phyloP scores from a whole-genome alignment of 768 basidiomycete genomes.

The Cystofilobasidium bisporidii region DNA sequence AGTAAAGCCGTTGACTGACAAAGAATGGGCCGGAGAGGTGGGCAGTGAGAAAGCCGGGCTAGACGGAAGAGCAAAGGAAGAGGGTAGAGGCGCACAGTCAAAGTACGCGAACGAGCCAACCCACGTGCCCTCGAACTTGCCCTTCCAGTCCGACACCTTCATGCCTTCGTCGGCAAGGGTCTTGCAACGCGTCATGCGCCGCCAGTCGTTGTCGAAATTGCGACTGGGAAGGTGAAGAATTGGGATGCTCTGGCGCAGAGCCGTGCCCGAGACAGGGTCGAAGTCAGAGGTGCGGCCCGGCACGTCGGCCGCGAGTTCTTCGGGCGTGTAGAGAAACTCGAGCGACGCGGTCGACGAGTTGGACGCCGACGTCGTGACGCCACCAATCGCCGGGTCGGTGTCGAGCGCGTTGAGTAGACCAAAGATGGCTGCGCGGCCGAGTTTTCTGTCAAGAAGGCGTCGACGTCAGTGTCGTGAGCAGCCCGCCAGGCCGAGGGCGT shows the following conservation, averaged over 20 bases:
- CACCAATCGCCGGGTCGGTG: conserved; percentile 2
- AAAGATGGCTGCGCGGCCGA: conserved; percentile 2
- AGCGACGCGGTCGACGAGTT: conserved; percentile 15
- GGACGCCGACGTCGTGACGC: conserved; percentile 5
- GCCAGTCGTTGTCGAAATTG: conserved; percentile 15
- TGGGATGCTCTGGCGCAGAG: conserved; percentile 4
- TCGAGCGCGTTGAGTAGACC: neutral
- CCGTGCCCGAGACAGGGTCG: conserved; percentile 8
- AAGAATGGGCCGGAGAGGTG: conserved; percentile 7
- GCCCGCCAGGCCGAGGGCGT: no score
- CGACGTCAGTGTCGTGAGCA: no score
- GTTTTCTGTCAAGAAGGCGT: no score
- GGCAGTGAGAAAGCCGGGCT: neutral
- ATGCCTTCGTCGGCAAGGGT: conserved; percentile 1
- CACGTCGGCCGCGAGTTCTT: neutral
- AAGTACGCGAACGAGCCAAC: neutral
- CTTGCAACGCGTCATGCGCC: conserved; percentile 1
- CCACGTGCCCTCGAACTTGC: conserved; percentile 22
- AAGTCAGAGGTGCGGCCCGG: neutral
- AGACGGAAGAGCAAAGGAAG: neutral
- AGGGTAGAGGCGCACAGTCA: neutral
- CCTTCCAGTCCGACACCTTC: neutral
- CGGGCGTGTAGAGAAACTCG: conserved; percentile 8
- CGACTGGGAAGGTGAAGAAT: conserved; percentile 1
- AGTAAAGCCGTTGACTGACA: conserved; percentile 20